phyloP scores from a whole-genome alignment of 139 green algal species.

The Chlamydomonas schloesseri region DNA sequence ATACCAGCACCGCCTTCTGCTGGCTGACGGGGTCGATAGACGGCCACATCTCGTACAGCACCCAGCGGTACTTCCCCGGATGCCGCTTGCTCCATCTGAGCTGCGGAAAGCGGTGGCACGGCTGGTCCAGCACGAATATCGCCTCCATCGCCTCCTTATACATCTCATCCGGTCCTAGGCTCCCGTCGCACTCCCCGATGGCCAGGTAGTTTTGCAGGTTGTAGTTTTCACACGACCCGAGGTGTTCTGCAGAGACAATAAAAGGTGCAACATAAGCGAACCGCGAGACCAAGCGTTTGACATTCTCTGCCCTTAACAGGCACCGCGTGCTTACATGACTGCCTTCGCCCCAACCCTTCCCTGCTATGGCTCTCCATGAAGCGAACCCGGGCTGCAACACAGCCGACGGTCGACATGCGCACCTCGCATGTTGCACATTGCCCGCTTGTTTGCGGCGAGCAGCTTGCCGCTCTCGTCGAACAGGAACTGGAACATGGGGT shows the following conservation, averaged over 20 bases:
- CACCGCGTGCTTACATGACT: too few relatives aligned
- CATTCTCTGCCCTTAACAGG: too few relatives aligned
- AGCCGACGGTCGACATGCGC: too few relatives aligned
- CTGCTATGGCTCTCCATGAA: too few relatives aligned
- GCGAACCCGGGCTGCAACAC: too few relatives aligned
- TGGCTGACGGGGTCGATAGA: conserved; percentile 66
- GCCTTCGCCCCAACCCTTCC: too few relatives aligned
- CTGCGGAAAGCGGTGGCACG: conserved; percentile 67
- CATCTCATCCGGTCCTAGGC: conserved; percentile 55
- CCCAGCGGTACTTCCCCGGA: conserved; percentile 73
- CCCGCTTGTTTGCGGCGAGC: conserved; percentile 69
- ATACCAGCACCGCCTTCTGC: conserved; percentile 63
- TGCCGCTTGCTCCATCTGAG: conserved; percentile 69
- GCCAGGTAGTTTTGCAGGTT: conserved; percentile 65
- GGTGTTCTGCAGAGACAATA: conserved; percentile 54
- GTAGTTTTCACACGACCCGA: conserved; percentile 56
- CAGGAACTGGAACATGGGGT: conserved; percentile 79
- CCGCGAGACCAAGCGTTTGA: not conserved
- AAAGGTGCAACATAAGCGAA: too few relatives aligned
- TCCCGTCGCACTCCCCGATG: conserved; percentile 64
- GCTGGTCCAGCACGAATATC: conserved; percentile 60
- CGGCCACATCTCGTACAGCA: conserved; percentile 76
- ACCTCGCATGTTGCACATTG: conserved; percentile 68
- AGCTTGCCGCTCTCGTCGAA: conserved; percentile 71
- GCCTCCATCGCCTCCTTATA: conserved; percentile 58